Conservation (phyloP, 1,139 yeast genomes). For the Taiozyma sp. region DNA sequence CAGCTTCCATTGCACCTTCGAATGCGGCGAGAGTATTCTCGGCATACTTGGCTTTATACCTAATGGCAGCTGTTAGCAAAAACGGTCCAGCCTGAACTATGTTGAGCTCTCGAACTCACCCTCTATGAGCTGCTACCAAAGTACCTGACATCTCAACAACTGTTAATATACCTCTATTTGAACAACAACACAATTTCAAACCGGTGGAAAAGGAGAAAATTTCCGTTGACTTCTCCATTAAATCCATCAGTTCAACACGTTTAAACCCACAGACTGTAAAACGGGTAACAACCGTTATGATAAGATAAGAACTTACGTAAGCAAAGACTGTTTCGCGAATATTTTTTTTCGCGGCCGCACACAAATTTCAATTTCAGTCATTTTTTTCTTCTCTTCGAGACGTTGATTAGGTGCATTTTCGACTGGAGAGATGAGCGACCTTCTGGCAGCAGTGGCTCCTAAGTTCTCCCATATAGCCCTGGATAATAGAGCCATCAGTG, state of each 20-base stretch:
- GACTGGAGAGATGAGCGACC: neutral
- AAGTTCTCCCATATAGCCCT: slow-evolving; percentile 14
- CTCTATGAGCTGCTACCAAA: slow-evolving; percentile 19
- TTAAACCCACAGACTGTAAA: neutral
- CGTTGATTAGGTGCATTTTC: neutral
- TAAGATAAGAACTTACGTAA: neutral
- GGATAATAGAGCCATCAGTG: slow-evolving; percentile 45
- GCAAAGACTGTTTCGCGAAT: neutral
- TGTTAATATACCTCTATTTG: no score
- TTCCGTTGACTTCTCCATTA: neutral
- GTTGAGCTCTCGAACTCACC: slow-evolving; percentile 4
- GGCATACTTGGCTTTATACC: slow-evolving; percentile 46
- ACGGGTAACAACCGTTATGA: neutral
- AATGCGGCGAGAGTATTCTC: slow-evolving; percentile 80
- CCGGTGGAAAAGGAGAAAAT: neutral
- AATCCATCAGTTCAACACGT: neutral
- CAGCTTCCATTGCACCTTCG: slow-evolving; percentile 60
- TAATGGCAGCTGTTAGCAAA: neutral
- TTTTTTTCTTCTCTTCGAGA: neutral
- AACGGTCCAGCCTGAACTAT: neutral
- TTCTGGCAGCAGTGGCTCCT: neutral
- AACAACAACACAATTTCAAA: neutral
- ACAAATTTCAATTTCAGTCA: neutral
- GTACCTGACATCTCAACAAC: neutral
- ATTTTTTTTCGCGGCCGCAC: neutral